Evolutionary conservation across 163 green algal species (phyloP).

Genomic region (Scenedesmus sp.): DNA sequence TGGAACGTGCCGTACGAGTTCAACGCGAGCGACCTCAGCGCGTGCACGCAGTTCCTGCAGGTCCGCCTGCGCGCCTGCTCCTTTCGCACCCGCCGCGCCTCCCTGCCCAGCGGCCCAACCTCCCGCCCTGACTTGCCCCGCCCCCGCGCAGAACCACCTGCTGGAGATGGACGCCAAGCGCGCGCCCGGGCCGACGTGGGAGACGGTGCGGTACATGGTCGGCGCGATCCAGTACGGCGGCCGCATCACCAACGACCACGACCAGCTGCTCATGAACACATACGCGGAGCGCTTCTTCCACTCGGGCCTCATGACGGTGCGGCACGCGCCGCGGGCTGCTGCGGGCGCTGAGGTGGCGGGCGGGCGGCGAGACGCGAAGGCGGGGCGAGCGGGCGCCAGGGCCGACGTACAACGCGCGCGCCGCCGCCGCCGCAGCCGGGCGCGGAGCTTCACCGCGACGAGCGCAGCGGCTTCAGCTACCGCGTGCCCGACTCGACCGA

Average conservation of each 20-base stretch:
- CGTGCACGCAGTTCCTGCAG: slow-evolving; percentile 89
- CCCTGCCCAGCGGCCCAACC: neutral
- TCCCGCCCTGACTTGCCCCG: neutral
- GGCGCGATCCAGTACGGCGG: slow-evolving; percentile 95
- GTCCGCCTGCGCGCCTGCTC: neutral
- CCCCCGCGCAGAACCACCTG: slow-evolving; percentile 83
- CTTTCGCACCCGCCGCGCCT: neutral
- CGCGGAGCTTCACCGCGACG: slow-evolving; percentile 84
- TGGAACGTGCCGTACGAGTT: slow-evolving; percentile 98
- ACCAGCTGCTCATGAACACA: slow-evolving; percentile 93
- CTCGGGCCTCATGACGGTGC: slow-evolving; percentile 36
- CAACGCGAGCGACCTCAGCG: slow-evolving; percentile 90
- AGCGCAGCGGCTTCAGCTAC: slow-evolving; percentile 75
- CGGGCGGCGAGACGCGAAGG: too few species aligned
- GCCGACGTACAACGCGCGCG: too few species aligned
- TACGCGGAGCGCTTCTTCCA: slow-evolving; percentile 89
- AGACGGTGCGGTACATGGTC: slow-evolving; percentile 95
- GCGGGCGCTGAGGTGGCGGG: too few species aligned
- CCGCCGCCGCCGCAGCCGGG: slow-evolving; percentile 32
- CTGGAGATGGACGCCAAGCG: slow-evolving; percentile 93
- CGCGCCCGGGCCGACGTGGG: slow-evolving; percentile 80
- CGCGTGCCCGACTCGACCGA: slow-evolving; percentile 78
- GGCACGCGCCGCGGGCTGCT: too few species aligned
- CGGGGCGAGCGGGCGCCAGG: too few species aligned
- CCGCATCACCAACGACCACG: slow-evolving; percentile 95